Evolutionary conservation across 306 rosid genomes (phyloP).

Genomic region (Vigna hirtella): DNA sequence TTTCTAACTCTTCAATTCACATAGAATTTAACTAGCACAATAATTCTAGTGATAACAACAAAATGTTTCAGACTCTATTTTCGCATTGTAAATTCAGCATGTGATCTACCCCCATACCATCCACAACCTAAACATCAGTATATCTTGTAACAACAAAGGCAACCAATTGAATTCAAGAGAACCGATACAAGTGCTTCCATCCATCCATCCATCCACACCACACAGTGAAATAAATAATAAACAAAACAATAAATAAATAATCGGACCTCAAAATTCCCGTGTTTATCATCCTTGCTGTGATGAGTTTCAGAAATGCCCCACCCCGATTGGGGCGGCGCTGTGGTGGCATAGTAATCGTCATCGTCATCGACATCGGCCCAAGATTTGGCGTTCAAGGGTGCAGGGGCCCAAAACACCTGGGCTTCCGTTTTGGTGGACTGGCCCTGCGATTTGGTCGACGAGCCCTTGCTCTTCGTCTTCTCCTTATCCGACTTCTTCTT

Average conservation of each 20-base stretch:
- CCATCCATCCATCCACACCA: background rate
- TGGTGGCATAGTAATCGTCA: slow-evolving; percentile 81
- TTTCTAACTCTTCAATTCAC: background rate
- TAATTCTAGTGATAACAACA: background rate
- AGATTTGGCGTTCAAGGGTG: slow-evolving; percentile 69
- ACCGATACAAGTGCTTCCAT: background rate
- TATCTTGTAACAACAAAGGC: background rate
- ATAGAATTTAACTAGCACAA: slow-evolving; percentile 6
- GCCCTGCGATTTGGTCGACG: slow-evolving; percentile 52
- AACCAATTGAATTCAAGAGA: slow-evolving; percentile 12
- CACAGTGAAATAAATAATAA: background rate
- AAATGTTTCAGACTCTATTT: slow-evolving; percentile 2
- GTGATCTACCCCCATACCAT: slow-evolving; percentile 9
- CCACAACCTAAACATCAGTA: background rate
- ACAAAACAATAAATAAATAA: background rate
- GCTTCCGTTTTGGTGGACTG: slow-evolving; percentile 64
- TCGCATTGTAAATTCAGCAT: background rate
- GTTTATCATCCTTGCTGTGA: slow-evolving; percentile 55
- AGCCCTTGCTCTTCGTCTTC: slow-evolving; percentile 60
- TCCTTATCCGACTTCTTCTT: slow-evolving; percentile 96
- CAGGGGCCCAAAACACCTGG: slow-evolving; percentile 78
- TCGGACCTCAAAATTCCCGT: slow-evolving; percentile 62
- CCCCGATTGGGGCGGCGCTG: slow-evolving; percentile 74
- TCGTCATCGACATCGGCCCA: slow-evolving; percentile 99
- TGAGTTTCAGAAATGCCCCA: slow-evolving; percentile 68